Conservation (phyloP, 352 stramenopile genomes). For the Aphanomyces euteiches region DNA sequence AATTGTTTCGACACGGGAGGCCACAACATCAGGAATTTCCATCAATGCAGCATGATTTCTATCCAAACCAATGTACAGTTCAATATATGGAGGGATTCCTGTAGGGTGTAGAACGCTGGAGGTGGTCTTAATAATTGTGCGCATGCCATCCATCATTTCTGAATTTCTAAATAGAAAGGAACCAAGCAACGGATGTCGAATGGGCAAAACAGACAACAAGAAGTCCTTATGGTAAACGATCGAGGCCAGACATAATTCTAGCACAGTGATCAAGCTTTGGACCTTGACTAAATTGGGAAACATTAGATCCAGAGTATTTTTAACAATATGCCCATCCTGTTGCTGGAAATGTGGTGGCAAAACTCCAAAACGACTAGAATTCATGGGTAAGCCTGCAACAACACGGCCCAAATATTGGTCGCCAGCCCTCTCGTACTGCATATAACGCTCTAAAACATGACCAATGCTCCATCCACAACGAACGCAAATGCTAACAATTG, state of each 20-base stretch:
- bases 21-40: background rate
- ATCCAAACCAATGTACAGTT: background rate
- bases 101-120: background rate
- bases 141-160: background rate
- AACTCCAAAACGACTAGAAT: slow-evolving; percentile 4
- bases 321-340: no score
- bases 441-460: slow-evolving; percentile 26
- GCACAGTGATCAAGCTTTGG: background rate
- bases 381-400: slow-evolving; percentile 16
- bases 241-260: background rate
- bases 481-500: slow-evolving; percentile 23
- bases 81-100: slow-evolving; percentile 4
- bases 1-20: background rate
- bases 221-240: slow-evolving; percentile 2
- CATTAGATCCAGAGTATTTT: background rate
- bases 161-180: background rate
- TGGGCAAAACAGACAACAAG: background rate
- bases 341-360: slow-evolving; percentile 3
- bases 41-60: background rate
- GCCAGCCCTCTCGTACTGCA: slow-evolving; percentile 15
- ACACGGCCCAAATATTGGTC: slow-evolving; percentile 24
- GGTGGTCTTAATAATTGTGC: background rate
- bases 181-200: background rate
- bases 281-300: background rate
- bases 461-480: slow-evolving; percentile 26